Conservation (phyloP, 176 grass and related monocot species). For the Sorghum bicolor region DNA sequence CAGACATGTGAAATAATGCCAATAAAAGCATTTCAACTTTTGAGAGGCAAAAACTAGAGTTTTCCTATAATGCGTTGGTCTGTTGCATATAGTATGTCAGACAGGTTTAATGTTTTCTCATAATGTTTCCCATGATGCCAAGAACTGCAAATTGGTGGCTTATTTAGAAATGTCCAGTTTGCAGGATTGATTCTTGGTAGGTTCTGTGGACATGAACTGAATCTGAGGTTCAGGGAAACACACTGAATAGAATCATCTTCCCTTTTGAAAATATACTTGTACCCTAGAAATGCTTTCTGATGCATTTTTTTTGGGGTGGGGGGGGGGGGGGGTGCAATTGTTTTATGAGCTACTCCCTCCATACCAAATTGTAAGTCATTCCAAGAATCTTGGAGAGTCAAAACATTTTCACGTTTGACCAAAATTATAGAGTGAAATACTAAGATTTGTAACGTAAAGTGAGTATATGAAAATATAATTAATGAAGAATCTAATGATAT, state of each 20-base stretch:
- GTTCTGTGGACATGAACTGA: background rate
- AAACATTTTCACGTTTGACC: too few relatives aligned
- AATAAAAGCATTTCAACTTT: background rate
- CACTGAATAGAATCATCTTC: background rate
- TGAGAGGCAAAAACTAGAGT: background rate
- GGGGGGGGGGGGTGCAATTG: background rate
- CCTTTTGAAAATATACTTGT: slow-evolving; percentile 8
- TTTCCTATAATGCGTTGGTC: background rate
- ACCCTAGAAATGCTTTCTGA: slow-evolving; percentile 7
- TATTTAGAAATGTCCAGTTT: background rate
- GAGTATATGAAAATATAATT: too few relatives aligned
- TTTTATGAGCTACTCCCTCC: background rate
- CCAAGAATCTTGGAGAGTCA: too few relatives aligned
- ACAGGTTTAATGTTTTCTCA: background rate
- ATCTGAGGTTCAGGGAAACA: background rate
- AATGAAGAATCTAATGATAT: too few relatives aligned
- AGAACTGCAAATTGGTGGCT: background rate
- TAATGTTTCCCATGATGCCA: background rate
- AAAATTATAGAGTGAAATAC: too few relatives aligned
- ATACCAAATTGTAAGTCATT: too few relatives aligned
- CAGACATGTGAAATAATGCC: background rate
- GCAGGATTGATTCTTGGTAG: background rate
- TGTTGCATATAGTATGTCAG: background rate
- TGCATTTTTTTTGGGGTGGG: too few relatives aligned
- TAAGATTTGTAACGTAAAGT: too few relatives aligned